Conservation (phyloP, 148 eudicot genomes). For the Cornus florida region DNA sequence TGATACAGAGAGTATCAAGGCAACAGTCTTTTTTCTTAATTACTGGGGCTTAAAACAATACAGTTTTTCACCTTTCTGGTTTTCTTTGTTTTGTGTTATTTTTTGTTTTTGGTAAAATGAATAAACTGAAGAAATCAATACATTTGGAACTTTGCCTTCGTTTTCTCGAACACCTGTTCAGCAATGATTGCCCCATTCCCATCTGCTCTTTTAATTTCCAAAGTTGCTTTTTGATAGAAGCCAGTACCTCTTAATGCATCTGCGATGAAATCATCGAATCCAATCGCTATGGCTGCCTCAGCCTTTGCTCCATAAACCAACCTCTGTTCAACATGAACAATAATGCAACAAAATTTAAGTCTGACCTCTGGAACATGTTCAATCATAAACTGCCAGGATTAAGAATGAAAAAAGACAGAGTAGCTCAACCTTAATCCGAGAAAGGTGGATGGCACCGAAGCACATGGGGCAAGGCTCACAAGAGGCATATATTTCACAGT, state of each 20-base stretch:
- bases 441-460: slow-evolving; percentile 65
- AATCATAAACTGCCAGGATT: not conserved
- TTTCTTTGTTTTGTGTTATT: no score
- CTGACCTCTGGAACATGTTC: not conserved
- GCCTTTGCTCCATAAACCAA: slow-evolving; percentile 65
- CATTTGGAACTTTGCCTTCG: slow-evolving; percentile 56
- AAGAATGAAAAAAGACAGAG: not conserved
- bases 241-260: slow-evolving; percentile 75
- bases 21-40: not conserved
- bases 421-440: slow-evolving; percentile 50
- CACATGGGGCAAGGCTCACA: slow-evolving; percentile 82
- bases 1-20: not conserved
- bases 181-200: slow-evolving; percentile 51
- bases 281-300: slow-evolving; percentile 69
- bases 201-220: slow-evolving; percentile 73
- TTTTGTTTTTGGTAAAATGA: no score
- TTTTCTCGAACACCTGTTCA: slow-evolving; percentile 72
- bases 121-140: slow-evolving; percentile 19
- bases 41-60: no score
- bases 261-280: slow-evolving; percentile 63
- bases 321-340: slow-evolving; percentile 27
- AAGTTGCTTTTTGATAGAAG: slow-evolving; percentile 57
- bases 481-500: slow-evolving; percentile 75
- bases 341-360: not conserved
- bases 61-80: no score